Conservation (phyloP, 1,284 basidiomycete genomes). For the Ustilago hordei region DNA sequence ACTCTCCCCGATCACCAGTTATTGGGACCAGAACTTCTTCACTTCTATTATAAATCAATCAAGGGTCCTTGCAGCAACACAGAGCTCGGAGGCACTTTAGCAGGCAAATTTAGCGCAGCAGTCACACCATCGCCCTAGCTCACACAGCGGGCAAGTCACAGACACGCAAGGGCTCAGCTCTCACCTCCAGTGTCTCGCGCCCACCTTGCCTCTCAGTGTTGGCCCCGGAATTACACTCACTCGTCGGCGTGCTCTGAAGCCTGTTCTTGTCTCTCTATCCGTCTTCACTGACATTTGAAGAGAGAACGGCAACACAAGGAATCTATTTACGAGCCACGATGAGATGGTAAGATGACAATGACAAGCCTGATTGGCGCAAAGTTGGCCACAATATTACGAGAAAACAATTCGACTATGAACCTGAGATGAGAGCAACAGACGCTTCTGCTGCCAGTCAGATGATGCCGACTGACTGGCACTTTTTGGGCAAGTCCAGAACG, state of each 20-base stretch:
- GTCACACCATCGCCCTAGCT: conserved; percentile 2
- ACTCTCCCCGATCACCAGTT: too few species aligned
- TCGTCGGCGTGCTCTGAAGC: conserved; percentile 11
- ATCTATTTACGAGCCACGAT: conserved; percentile 11
- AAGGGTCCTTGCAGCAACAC: conserved; percentile 23
- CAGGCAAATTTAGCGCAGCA: neutral
- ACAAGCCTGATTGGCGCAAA: conserved; percentile 1
- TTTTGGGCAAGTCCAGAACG: neutral
- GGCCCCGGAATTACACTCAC: too few species aligned
- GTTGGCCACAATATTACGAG: conserved; percentile 14
- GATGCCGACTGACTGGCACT: neutral
- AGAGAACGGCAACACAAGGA: conserved; percentile 1
- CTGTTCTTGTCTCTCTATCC: neutral
- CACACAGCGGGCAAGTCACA: too few species aligned
- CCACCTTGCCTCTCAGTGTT: too few species aligned
- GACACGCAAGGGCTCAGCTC: too few species aligned
- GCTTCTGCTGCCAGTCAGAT: neutral
- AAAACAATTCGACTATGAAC: neutral
- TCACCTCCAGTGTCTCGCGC: too few species aligned
- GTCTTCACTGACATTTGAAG: neutral
- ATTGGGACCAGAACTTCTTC: too few species aligned
- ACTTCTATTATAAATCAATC: neutral
- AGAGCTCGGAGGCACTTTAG: conserved; percentile 10
- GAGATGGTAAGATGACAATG: conserved; percentile 15
- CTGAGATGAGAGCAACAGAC: neutral